Evolutionary conservation across 2,329 filamentous ascomycete species (phyloP), one percentile per base, ranked within the genome.

Genomic region (Escovopsis sp.): DNA sequence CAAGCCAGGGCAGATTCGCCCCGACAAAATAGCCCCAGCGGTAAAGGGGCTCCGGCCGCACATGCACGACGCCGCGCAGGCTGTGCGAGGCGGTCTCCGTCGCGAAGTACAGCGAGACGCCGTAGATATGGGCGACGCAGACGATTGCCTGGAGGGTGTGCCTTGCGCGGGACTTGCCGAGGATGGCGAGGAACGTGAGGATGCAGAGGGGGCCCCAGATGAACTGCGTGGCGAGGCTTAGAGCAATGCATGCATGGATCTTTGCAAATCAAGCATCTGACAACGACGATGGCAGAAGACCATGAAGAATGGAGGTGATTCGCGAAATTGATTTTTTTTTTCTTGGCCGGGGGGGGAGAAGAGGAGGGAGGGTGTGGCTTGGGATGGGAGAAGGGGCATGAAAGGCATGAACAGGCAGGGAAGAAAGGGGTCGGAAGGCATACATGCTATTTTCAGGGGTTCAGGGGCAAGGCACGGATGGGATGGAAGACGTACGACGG

Each of bases 11-110:
- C 13, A 63, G 48, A 46, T 79, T 79, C 50, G 76, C 67, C 3
- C 66, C 67, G 5, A 71, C 57, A 41, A 73, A 78, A 45, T 78
- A 79, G 14, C 70, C 56, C 72, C 72, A 78, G 45, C 69, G 75
- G 45, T 79, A 79, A 21, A 70, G 48, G 16, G 60, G 54, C 52
- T 78, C 74, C 2, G 73, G 73, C 17, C 74, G 62, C 43, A 67
- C 72, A 46, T 72, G 68, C 15, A 57, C 57, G 16, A 60, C 52
- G 3, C 63, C 68, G 12, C 52, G 54, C 39, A 61, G 53, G 25
- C 53, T 55, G 38, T 60, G 51, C 40, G 72, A 69, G 33, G 60
- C 57, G 36, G 63, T 55, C 48, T 66, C 70, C 13, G 74, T 79
- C 2, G 65, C 55, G 48, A 72, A 76, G 56, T 79, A 79, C 27